Base-by-base conservation (phyloP, 225 moss, liverwort and hornwort genomes). In the Antitrichia curtipendula region DNA sequence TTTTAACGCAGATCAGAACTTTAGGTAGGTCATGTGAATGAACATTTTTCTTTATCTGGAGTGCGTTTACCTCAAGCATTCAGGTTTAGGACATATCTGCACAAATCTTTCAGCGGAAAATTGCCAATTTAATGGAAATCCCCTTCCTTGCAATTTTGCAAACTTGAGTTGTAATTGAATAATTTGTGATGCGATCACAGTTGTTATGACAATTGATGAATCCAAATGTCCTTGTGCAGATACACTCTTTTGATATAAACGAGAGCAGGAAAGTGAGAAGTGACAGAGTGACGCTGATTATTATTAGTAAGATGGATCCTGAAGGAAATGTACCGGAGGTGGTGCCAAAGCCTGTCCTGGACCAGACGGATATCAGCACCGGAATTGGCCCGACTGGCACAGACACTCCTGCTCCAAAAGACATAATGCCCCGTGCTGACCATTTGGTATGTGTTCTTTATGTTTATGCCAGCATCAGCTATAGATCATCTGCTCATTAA, bases 381-480 rank as follows among this genome's bases (percentile, higher is more conserved):
- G 93, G 93, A 78, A 93, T 93, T 59, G 92, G 93, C 24, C 93
- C 93, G 16, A 93, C 93, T 38, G 93, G 93, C 80, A 93, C 93
- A 11, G 93, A 93, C 50, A 93, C 93, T 73, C 93, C 93, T 84
- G 93, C 93, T 54, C 93, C 93, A 5, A 92, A 89, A 79, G 93
- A 92, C 69, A 86, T 92, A 36, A 88, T 91, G 89, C 84, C 88
- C 40, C 89, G 64, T 57, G 34, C 84, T 45, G 88, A 92, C 36
- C 65, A 85, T 66, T 23, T 84, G 92, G 93, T 90, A 88, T 56
- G 84, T 38, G 41, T 83, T 71, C 80, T 71, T 74, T 68, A 40
- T 60, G 72, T 34, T 84, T 8, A 38, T 49, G 43, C 59, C 36
- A 53, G 36, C 61, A 59, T 16, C 40, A 29, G 32, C 28, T 32